Evolutionary conservation across 106 monocot species (phyloP).

Genomic region (Acorus gramineus): DNA sequence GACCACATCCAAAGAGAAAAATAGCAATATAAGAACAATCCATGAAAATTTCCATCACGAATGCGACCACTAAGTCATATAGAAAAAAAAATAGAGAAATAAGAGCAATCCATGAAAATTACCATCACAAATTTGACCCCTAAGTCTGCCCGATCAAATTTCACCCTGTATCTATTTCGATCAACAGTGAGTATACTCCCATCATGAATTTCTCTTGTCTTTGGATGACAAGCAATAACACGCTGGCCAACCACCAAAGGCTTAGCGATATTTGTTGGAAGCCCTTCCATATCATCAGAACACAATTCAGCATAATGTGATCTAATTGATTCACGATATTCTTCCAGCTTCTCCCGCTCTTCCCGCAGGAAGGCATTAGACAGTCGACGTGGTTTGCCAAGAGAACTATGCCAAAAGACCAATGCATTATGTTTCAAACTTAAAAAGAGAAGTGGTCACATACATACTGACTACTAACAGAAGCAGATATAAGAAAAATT

Average conservation of each 20-base stretch:
- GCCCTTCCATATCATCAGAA: constrained; percentile 68
- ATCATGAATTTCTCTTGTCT: constrained; percentile 97
- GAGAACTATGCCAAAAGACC: constrained; percentile 46
- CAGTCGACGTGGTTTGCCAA: constrained; percentile 90
- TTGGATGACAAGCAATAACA: constrained; percentile 96
- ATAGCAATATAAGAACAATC: no score
- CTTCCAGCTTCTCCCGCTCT: constrained; percentile 80
- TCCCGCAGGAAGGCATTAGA: constrained; percentile 67
- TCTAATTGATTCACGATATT: constrained; percentile 91
- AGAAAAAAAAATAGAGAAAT: no score
- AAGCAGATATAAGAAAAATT: not conserved
- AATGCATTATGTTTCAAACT: constrained; percentile 1
- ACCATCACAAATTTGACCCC: constrained; percentile 95
- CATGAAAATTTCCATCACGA: constrained; percentile 58
- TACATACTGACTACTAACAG: no score
- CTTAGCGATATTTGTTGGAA: constrained; percentile 77
- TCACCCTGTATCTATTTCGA: constrained; percentile 70
- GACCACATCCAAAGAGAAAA: no score
- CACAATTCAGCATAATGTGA: constrained; percentile 78
- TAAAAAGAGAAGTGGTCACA: not conserved
- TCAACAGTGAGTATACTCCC: constrained; percentile 94
- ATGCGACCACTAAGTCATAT: constrained; percentile 89
- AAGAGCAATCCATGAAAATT: constrained; percentile 6
- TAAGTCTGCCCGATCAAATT: constrained; percentile 90
- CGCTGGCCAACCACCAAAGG: constrained; percentile 95